Evolutionary conservation across 1,139 yeast genomes (phyloP).

Genomic region (Zygosaccharomyces sapae): DNA sequence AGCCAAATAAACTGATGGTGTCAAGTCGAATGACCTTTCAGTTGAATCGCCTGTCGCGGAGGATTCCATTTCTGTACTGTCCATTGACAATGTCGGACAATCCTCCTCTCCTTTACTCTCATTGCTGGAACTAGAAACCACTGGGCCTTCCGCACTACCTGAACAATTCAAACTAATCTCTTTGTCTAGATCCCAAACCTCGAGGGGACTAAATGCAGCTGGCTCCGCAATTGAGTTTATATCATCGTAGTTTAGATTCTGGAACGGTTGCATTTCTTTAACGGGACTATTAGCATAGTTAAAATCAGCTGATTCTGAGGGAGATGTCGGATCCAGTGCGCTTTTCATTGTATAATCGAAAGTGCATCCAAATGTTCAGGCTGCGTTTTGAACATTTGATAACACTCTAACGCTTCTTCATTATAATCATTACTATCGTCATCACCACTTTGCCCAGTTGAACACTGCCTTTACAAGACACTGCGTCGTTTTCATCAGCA

Average conservation of each 20-base stretch:
- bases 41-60: background rate
- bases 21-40: conserved; percentile 9
- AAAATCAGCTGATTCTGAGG: background rate
- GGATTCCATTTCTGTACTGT: conserved; percentile 4
- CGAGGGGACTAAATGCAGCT: background rate
- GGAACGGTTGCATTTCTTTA: conserved; percentile 5
- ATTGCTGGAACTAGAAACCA: background rate
- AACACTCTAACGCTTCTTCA: conserved; percentile 13
- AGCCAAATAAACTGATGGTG: conserved; percentile 11
- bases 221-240: background rate
- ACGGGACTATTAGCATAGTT: background rate
- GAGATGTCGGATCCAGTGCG: background rate
- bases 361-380: conserved; percentile 18
- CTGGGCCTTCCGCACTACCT: background rate
- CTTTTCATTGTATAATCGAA: conserved; percentile 18
- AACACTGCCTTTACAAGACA: background rate
- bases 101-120: background rate
- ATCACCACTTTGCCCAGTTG: no score
- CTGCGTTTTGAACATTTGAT: conserved; percentile 16
- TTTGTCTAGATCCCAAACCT: background rate
- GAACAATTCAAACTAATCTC: background rate
- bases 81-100: conserved; percentile 6
- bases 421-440: background rate
- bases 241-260: conserved; percentile 3
- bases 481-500: background rate